Conservation (phyloP, 148 eudicot species). For the Amaranthus cruentus region DNA sequence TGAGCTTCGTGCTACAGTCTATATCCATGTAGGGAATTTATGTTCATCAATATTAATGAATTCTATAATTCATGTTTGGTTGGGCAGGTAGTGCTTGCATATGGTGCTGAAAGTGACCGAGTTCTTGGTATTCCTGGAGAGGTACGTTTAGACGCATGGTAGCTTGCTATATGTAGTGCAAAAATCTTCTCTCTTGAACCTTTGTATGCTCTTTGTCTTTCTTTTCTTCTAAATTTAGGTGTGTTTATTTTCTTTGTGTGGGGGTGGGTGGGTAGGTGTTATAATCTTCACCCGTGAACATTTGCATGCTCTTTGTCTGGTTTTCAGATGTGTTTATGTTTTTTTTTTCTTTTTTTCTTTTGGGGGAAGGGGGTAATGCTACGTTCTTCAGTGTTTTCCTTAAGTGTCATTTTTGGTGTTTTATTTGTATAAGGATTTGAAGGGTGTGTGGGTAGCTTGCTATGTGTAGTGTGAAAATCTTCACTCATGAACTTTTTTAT, state of each 20-base stretch:
- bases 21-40: neutral
- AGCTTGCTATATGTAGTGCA: no score
- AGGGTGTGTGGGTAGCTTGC: neutral
- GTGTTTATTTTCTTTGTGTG: neutral
- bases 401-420: neutral
- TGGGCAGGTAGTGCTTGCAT: conserved; percentile 88
- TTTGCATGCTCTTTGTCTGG: no score
- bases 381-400: neutral
- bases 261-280: neutral
- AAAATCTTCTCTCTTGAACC: neutral
- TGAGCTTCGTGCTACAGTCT: conserved; percentile 32
- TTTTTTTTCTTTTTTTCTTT: neutral
- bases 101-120: conserved; percentile 98
- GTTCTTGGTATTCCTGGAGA: conserved; percentile 84
- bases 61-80: conserved; percentile 13
- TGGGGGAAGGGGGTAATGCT: neutral
- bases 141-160: conserved; percentile 37
- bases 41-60: neutral
- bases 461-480: no score
- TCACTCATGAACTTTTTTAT: no score
- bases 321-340: no score
- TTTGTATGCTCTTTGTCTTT: neutral
- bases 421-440: conserved; percentile 9
- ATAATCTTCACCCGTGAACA: no score
- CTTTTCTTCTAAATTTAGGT: neutral